phyloP scores from a whole-genome alignment of 2,329 filamentous ascomycete species.

The Botrytis elliptica region DNA sequence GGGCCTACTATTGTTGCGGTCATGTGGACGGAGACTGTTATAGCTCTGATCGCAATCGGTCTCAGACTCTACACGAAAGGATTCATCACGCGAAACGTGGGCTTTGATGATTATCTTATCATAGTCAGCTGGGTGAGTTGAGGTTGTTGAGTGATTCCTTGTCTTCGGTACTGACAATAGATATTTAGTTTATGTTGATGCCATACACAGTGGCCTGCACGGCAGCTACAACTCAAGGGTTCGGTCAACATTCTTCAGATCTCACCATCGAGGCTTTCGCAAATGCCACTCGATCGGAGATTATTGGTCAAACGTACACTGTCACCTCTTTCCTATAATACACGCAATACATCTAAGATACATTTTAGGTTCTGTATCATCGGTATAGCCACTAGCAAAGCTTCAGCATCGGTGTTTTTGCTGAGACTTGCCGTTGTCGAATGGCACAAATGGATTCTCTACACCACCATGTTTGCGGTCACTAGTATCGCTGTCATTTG shows the following conservation, averaged over 20 bases:
- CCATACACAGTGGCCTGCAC: constrained; percentile 19
- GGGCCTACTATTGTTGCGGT: constrained; percentile 24
- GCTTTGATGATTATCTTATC: constrained; percentile 26
- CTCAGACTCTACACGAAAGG: constrained; percentile 24
- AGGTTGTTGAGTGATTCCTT: not conserved
- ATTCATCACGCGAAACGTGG: constrained; percentile 15
- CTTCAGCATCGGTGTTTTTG: constrained; percentile 24
- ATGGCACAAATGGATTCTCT: constrained; percentile 25
- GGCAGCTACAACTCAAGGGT: constrained; percentile 20
- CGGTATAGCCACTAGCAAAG: constrained; percentile 26
- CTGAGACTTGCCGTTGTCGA: constrained; percentile 23
- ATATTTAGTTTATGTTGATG: constrained; percentile 24
- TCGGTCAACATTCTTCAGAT: constrained; percentile 21
- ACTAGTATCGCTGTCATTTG: constrained; percentile 13
- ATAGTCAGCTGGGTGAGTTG: constrained; percentile 20
- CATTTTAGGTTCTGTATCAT: constrained; percentile 23
- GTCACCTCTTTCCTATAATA: not conserved
- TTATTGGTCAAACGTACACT: constrained; percentile 28
- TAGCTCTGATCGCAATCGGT: constrained; percentile 23
- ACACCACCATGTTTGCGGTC: constrained; percentile 20
- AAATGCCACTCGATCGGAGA: constrained; percentile 21
- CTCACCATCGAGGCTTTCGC: constrained; percentile 17
- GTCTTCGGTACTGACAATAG: not conserved
- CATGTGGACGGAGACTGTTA: constrained; percentile 24
- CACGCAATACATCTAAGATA: not conserved